Conservation (phyloP, 2,329 filamentous ascomycete species). For the Diaporthe citri region DNA sequence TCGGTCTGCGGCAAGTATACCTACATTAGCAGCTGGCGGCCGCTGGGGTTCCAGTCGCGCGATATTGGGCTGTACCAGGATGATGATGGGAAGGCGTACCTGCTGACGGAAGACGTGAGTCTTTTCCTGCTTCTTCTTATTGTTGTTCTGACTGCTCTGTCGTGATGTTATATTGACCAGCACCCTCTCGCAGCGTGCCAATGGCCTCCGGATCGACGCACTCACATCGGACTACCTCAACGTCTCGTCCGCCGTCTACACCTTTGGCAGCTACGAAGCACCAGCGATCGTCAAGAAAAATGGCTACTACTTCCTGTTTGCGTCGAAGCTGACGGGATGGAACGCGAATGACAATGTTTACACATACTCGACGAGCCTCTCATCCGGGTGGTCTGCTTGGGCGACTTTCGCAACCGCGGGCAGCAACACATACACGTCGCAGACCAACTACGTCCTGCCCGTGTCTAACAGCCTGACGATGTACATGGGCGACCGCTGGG, state of each 20-base stretch:
- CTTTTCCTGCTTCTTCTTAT: background rate
- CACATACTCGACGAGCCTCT: conserved; percentile 36
- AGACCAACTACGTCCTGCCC: conserved; percentile 70
- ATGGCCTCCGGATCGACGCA: conserved; percentile 66
- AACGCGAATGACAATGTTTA: conserved; percentile 72
- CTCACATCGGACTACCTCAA: conserved; percentile 69
- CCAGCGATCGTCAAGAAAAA: conserved; percentile 73
- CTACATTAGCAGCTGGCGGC: conserved; percentile 50
- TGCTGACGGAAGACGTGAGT: conserved; percentile 72
- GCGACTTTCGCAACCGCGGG: conserved; percentile 68
- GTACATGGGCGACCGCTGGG: conserved; percentile 78
- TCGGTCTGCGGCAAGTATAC: conserved; percentile 72
- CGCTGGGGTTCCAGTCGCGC: conserved; percentile 47
- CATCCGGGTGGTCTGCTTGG: conserved; percentile 70
- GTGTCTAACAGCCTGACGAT: conserved; percentile 57
- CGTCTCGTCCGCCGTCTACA: conserved; percentile 61
- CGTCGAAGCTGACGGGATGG: conserved; percentile 68
- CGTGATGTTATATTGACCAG: background rate
- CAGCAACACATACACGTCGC: conserved; percentile 68
- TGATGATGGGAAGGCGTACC: conserved; percentile 70
- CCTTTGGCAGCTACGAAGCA: conserved; percentile 68
- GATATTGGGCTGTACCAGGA: conserved; percentile 74
- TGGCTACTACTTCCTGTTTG: conserved; percentile 76
- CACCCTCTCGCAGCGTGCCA: conserved; percentile 56
- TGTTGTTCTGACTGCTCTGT: background rate